Conservation (phyloP, 1,284 basidiomycete genomes). For the Lentinus polychrous region DNA sequence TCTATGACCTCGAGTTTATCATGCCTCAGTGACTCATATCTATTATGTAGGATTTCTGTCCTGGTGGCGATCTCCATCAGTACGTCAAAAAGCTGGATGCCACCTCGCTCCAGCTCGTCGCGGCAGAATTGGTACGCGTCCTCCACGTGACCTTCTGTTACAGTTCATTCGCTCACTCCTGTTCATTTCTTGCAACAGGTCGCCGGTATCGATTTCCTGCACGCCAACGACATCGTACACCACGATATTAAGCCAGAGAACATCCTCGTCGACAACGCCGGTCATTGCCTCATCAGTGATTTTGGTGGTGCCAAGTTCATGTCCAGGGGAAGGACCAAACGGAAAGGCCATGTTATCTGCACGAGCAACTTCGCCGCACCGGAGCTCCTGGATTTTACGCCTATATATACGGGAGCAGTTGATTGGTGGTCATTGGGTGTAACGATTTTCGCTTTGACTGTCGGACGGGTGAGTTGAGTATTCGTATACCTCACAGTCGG, state of each 20-base stretch:
- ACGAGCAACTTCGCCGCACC: slow-evolving; percentile 20
- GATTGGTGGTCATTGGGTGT: slow-evolving; percentile 23
- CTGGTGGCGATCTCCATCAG: slow-evolving; percentile 16
- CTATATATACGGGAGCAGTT: slow-evolving; percentile 14
- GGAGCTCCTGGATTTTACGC: slow-evolving; percentile 12
- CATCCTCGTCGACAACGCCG: slow-evolving; percentile 55
- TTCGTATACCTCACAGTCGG: neutral
- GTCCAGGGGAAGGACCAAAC: neutral
- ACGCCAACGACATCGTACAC: slow-evolving; percentile 21
- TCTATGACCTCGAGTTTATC: neutral
- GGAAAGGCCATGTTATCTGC: slow-evolving; percentile 7
- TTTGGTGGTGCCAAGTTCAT: slow-evolving; percentile 37
- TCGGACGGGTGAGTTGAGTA: slow-evolving; percentile 7
- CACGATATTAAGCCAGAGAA: slow-evolving; percentile 64
- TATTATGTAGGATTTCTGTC: slow-evolving; percentile 15
- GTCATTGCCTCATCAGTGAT: slow-evolving; percentile 60
- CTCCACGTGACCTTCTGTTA: neutral
- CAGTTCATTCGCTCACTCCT: too few relatives aligned
- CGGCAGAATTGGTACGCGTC: slow-evolving; percentile 22
- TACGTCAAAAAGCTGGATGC: slow-evolving; percentile 9
- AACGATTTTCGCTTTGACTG: slow-evolving; percentile 9
- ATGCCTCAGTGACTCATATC: neutral
- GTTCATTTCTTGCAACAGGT: slow-evolving; percentile 10
- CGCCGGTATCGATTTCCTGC: slow-evolving; percentile 21
- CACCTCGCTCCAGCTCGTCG: slow-evolving; percentile 11